Base-by-base conservation (phyloP, 1,284 basidiomycete species). In the Fistulina hepatica region DNA sequence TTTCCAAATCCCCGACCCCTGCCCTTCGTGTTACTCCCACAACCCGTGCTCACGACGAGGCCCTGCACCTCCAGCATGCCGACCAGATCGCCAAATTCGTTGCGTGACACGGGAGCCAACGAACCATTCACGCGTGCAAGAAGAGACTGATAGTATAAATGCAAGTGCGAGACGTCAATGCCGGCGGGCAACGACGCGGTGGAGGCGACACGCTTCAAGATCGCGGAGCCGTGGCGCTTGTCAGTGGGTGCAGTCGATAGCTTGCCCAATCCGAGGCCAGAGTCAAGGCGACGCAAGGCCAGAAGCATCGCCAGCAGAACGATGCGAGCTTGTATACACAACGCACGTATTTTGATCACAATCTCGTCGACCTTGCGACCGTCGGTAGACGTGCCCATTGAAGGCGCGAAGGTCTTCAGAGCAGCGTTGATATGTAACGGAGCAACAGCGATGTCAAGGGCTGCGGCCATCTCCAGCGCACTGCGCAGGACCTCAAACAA, bases 401-500 rank as follows among this genome's bases (percentile, higher is more conserved):
- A 30, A 1, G 65, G 45, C 28, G 59, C 51, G 50, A 79, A 75
- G 0, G 75, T 69, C 52, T 84, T 84, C 34, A 85, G 58, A 2
- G 83, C 80, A 5, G 71, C 61, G 21, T 84, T 60, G 36, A 85
- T 63, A 46, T 82, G 74, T 19, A 67, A 57, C 4, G 81, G 80
- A 0, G 72, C 71, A 26, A 85, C 68, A 6, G 58, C 56, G 13
- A 52, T 63, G n/a, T 42, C 31, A 5, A 51, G 46, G 16, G 46
- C 34, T 32, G 69, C 57, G 1, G 79, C 80, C 17, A 76, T 55
- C 45, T 85, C 81, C 43, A 86, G 81, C 6, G 83, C 81, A 9
- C 79, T 72, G 25, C 84, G 71, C 6, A 85, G 64, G 7, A 85
- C 81, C 50, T 83, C 82, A 37, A 88, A 78, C 2, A 84, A 59